Evolutionary conservation across 805 yeast genomes (phyloP).

Genomic region (Saturnispora sanitii): DNA sequence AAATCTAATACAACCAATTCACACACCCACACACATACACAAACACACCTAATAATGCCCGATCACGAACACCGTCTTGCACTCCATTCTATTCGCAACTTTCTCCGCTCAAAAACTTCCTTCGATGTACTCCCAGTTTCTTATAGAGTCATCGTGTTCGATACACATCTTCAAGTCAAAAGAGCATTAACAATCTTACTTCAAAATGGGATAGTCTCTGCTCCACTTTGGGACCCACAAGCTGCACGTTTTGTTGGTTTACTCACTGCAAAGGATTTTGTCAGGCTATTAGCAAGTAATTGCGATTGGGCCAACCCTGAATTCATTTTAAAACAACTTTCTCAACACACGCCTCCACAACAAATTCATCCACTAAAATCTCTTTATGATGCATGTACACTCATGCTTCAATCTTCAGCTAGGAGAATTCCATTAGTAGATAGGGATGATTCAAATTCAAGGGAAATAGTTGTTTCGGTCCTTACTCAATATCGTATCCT

Average conservation of each 20-base stretch:
- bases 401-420: conserved; percentile 81
- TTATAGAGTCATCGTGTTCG: conserved; percentile 85
- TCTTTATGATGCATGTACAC: conserved; percentile 84
- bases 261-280: conserved; percentile 83
- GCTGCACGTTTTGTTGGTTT: conserved; percentile 89
- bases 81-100: conserved; percentile 70
- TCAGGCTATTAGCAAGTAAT: conserved; percentile 56
- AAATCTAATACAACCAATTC: neutral
- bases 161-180: conserved; percentile 81
- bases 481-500: conserved; percentile 92
- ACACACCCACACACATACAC: too few relatives aligned
- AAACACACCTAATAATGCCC: conserved; percentile 24
- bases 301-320: neutral
- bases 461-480: conserved; percentile 92
- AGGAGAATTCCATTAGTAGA: conserved; percentile 92
- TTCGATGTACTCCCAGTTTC: conserved; percentile 96
- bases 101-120: conserved; percentile 82
- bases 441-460: conserved; percentile 80
- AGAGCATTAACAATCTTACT: conserved; percentile 81
- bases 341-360: neutral
- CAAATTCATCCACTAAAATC: conserved; percentile 90
- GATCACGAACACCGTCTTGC: conserved; percentile 61
- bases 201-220: conserved; percentile 91
- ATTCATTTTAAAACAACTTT: neutral
- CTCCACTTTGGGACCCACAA: conserved; percentile 92